A percentile compares a stretch with the other conserved stretches of the same genome.
phyloP scores from a whole-genome alignment of 2,329 filamentous ascomycete species.

The Polytolypa hystricis region DNA sequence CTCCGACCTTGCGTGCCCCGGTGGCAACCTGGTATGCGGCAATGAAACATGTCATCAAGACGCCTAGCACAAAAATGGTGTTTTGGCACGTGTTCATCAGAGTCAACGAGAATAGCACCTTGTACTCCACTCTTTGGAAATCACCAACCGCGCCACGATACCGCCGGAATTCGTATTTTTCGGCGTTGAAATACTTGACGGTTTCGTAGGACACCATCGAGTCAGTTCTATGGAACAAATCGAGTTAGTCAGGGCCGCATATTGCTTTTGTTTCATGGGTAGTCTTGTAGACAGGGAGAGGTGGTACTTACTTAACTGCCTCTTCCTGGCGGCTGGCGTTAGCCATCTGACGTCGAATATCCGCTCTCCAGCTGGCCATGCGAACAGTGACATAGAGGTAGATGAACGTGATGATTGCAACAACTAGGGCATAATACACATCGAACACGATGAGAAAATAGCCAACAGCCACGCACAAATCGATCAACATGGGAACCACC shows the following conservation, averaged over 20 bases:
- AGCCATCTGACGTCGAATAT: slow-evolving; percentile 85
- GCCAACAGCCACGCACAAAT: slow-evolving; percentile 72
- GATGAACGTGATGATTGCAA: slow-evolving; percentile 83
- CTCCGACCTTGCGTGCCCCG: slow-evolving; percentile 53
- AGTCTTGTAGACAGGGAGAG: not conserved
- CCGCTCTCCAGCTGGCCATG: slow-evolving; percentile 85
- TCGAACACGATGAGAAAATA: slow-evolving; percentile 74
- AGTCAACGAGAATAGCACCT: slow-evolving; percentile 65
- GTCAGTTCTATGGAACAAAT: slow-evolving; percentile 54
- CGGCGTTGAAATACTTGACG: slow-evolving; percentile 82
- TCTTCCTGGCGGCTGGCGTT: slow-evolving; percentile 92
- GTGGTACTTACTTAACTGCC: slow-evolving; percentile 62
- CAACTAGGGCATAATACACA: slow-evolving; percentile 78
- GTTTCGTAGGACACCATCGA: slow-evolving; percentile 98
- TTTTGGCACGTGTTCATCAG: slow-evolving; percentile 74
- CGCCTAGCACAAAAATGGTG: slow-evolving; percentile 65
- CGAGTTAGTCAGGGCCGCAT: slow-evolving; percentile 1
- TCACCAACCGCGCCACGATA: slow-evolving; percentile 59
- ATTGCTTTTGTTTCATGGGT: slow-evolving; percentile 2
- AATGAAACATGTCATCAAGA: slow-evolving; percentile 60
- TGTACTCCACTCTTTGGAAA: slow-evolving; percentile 64
- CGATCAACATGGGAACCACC: slow-evolving; percentile 87
- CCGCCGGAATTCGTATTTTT: slow-evolving; percentile 64
- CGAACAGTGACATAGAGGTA: slow-evolving; percentile 95
- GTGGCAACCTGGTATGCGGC: slow-evolving; percentile 66